These are phyloP conservation scores for Escovopsis sp. DNA, from an alignment of 2,329 filamentous ascomycete genomes.

Conservation along the genomic window DNA sequence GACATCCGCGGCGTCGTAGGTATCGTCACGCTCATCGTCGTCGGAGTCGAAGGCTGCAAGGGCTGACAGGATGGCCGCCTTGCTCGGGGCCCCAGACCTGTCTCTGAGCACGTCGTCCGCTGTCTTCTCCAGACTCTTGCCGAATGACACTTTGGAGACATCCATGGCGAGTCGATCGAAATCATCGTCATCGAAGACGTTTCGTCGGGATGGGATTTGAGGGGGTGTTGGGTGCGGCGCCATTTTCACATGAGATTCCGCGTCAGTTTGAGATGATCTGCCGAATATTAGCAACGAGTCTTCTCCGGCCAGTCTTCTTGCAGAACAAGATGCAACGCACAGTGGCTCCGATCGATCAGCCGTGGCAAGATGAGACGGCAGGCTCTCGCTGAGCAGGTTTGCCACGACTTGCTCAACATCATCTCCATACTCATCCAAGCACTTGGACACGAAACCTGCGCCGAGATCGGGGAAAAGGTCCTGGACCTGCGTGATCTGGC, in stretches of 20 bases:
- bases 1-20: conserved; percentile 84
- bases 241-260: conserved; percentile 23
- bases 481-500: conserved; percentile 76
- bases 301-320: not conserved
- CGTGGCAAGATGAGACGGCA: conserved; percentile 52
- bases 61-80: conserved; percentile 77
- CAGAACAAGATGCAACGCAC: conserved; percentile 22
- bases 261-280: conserved; percentile 15
- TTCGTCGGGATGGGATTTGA: conserved; percentile 45
- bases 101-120: conserved; percentile 61
- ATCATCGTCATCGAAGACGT: conserved; percentile 68
- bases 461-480: conserved; percentile 85
- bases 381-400: conserved; percentile 63
- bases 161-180: conserved; percentile 57
- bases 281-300: conserved; percentile 8
- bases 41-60: conserved; percentile 83
- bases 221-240: conserved; percentile 46
- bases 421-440: conserved; percentile 67
- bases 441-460: conserved; percentile 62
- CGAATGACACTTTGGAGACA: conserved; percentile 59
- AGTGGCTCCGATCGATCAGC: conserved; percentile 51
- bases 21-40: conserved; percentile 93
- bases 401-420: conserved; percentile 67
- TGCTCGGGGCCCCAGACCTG: conserved; percentile 50
- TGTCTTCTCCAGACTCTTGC: conserved; percentile 49